Percentiles rank a stretch among this genome's conserved stretches.
phyloP scores from a whole-genome alignment of 2,329 filamentous ascomycete genomes.

The Colletotrichum sp. region DNA sequence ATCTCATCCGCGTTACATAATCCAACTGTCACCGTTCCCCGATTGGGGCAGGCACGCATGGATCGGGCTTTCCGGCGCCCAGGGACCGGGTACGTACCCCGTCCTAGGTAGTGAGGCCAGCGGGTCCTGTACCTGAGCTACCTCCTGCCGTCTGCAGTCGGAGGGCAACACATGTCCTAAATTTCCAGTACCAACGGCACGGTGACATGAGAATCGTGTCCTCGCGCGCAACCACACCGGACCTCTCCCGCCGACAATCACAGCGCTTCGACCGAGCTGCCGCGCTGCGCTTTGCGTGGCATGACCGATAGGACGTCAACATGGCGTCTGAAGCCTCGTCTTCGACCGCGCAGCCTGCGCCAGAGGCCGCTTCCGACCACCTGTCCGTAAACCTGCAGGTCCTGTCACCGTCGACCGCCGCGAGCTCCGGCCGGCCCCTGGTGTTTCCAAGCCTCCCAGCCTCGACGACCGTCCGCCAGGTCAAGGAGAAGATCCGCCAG shows the following conservation, averaged over 20 bases:
- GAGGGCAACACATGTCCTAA: constrained; percentile 20
- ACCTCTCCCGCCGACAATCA: neutral
- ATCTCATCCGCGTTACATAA: constrained; percentile 4
- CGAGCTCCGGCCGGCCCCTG: constrained; percentile 56
- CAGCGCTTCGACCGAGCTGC: neutral
- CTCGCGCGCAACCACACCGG: neutral
- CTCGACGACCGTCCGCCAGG: constrained; percentile 58
- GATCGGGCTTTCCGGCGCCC: constrained; percentile 6
- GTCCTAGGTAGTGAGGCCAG: constrained; percentile 7
- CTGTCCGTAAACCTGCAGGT: constrained; percentile 61
- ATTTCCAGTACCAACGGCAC: constrained; percentile 6
- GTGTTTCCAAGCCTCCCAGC: constrained; percentile 53
- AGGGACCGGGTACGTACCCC: constrained; percentile 7
- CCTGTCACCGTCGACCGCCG: constrained; percentile 58
- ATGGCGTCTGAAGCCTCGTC: constrained; percentile 44
- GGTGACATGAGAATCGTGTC: constrained; percentile 14
- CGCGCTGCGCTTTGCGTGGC: constrained; percentile 17
- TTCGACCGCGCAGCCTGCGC: constrained; percentile 30
- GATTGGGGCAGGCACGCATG: constrained; percentile 14
- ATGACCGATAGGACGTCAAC: constrained; percentile 22
- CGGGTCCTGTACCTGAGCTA: constrained; percentile 13
- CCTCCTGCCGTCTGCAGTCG: constrained; percentile 1
- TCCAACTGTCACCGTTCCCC: neutral
- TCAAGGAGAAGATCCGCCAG: constrained; percentile 65
- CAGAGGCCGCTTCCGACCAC: constrained; percentile 29